Conservation (phyloP, 192 early-diverging fungal species). For the Spinellus fusiger region DNA sequence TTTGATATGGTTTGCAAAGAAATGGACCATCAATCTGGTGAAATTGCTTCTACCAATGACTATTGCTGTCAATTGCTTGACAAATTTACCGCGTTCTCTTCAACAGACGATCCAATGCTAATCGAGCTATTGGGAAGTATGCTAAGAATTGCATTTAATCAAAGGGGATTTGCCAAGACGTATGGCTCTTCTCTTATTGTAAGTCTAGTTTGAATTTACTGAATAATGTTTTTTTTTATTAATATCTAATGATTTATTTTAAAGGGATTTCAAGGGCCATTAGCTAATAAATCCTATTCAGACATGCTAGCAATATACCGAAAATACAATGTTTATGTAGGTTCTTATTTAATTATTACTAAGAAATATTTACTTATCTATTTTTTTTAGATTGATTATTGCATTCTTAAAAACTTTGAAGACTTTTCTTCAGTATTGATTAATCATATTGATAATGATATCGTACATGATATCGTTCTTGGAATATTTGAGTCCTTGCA, state of each 20-base stretch:
- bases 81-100: not conserved
- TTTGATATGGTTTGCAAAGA: not conserved
- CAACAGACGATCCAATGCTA: not conserved
- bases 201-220: not conserved
- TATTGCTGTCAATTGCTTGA: slow-evolving; percentile 3
- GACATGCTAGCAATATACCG: slow-evolving; percentile 3
- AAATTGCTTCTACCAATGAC: not conserved
- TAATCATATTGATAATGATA: not conserved
- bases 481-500: slow-evolving; percentile 18
- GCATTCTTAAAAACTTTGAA: slow-evolving; percentile 17
- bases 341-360: not conserved
- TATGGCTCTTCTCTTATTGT: slow-evolving; percentile 10
- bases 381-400: slow-evolving; percentile 15
- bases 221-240: not conserved
- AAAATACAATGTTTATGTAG: slow-evolving; percentile 1
- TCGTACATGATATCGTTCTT: slow-evolving; percentile 2
- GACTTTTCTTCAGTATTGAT: not conserved
- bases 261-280: not conserved
- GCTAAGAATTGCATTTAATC: slow-evolving; percentile 4
- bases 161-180: not conserved
- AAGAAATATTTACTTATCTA: not conserved
- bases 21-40: not conserved
- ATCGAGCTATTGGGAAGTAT: not conserved
- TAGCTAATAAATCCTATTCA: not conserved
- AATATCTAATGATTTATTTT: not conserved